These are phyloP conservation scores for Discostella stelligera DNA, from an alignment of 352 stramenopile genomes.

Conservation along the genomic window DNA sequence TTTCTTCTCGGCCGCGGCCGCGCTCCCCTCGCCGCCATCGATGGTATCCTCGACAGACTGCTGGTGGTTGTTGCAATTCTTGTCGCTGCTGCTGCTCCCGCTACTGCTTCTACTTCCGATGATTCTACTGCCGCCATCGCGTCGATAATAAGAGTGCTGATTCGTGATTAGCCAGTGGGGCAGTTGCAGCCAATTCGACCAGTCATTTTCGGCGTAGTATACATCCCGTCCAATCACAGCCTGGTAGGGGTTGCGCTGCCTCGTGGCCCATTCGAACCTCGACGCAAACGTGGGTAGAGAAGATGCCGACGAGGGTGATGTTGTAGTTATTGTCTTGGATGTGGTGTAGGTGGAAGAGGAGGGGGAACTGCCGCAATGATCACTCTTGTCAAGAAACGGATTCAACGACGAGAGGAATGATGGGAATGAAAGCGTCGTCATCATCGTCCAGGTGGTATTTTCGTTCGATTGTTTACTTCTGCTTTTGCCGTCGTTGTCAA, in stretches of 20 bases:
- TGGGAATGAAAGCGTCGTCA: background rate
- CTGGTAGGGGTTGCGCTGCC: constrained; percentile 32
- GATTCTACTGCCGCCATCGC: background rate
- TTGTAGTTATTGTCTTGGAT: background rate
- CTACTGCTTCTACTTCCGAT: background rate
- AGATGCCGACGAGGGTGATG: constrained; percentile 1
- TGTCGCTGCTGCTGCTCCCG: background rate
- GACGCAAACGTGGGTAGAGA: constrained; percentile 28
- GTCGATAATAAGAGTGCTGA: background rate
- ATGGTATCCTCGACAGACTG: background rate
- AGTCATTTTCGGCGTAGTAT: constrained; percentile 13
- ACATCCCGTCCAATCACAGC: constrained; percentile 25
- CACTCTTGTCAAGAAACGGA: constrained; percentile 5
- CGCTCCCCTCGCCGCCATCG: background rate
- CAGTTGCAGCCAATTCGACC: background rate
- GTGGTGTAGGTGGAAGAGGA: background rate
- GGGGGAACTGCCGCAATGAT: background rate
- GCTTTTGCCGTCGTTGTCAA: background rate
- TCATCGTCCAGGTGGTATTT: background rate
- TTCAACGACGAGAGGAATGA: constrained; percentile 20
- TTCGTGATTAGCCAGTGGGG: background rate
- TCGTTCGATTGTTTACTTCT: background rate
- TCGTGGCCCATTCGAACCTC: constrained; percentile 34
- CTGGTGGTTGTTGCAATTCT: background rate
- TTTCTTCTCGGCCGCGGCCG: background rate